Evolutionary conservation across 345 rosid genomes (phyloP).

Genomic region (Dovyalis caffra): DNA sequence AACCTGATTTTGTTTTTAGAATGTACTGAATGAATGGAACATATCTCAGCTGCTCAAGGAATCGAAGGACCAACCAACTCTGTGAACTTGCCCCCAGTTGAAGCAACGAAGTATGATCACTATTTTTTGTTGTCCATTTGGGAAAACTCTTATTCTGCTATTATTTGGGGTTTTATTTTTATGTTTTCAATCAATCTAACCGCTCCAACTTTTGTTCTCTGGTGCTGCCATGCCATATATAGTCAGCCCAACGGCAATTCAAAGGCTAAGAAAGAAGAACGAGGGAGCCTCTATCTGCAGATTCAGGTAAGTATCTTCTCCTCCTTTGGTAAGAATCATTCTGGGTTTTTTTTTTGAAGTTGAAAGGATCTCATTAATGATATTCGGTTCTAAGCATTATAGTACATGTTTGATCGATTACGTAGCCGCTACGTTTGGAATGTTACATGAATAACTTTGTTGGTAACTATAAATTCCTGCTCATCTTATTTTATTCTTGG

Average conservation of each 20-base stretch:
- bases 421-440: background rate
- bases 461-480: background rate
- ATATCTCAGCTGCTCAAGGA: background rate
- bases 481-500: background rate
- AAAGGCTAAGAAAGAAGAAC: background rate
- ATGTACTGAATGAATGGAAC: background rate
- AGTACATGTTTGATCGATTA: background rate
- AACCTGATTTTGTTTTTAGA: background rate
- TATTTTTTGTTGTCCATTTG: background rate
- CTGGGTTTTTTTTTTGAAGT: background rate
- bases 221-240: conserved; percentile 2
- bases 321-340: background rate
- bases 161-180: background rate
- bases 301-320: conserved; percentile 16
- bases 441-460: background rate
- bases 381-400: background rate
- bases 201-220: background rate
- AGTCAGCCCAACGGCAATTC: background rate
- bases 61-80: background rate
- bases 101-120: background rate
- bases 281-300: background rate
- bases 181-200: conserved; percentile 6
- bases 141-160: background rate
- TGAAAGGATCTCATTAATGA: background rate
- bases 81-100: background rate